These are phyloP conservation scores for Phyllosticta ampelicida DNA, from an alignment of 2,329 filamentous ascomycete genomes.

Conservation along the genomic window DNA sequence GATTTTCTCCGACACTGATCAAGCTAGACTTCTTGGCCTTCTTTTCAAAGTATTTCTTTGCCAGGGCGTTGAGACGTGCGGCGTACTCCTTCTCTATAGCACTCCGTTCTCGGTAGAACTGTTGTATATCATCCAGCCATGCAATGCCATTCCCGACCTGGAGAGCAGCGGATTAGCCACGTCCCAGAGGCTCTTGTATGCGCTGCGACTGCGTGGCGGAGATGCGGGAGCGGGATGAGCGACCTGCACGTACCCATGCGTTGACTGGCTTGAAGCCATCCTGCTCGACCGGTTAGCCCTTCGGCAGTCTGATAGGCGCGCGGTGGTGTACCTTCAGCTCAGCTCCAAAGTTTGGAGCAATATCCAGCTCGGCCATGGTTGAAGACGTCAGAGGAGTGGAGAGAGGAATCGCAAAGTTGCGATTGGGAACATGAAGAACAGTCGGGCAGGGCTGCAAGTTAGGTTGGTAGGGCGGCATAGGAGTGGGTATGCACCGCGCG, in stretches of 20 bases:
- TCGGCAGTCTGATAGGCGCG: slow-evolving; percentile 2
- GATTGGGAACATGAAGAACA: slow-evolving; percentile 2
- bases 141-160: slow-evolving; percentile 72
- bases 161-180: slow-evolving; percentile 16
- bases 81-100: slow-evolving; percentile 96
- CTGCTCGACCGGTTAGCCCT: slow-evolving; percentile 36
- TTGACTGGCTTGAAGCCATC: slow-evolving; percentile 96
- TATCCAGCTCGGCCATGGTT: slow-evolving; percentile 71
- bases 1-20: slow-evolving; percentile 87
- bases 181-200: not conserved
- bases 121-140: slow-evolving; percentile 94
- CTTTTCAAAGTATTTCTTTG: slow-evolving; percentile 96
- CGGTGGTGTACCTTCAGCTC: slow-evolving; percentile 68
- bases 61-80: slow-evolving; percentile 72
- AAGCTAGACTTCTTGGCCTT: slow-evolving; percentile 82
- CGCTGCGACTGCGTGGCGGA: not conserved
- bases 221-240: slow-evolving; percentile 10
- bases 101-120: slow-evolving; percentile 92
- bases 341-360: slow-evolving; percentile 76
- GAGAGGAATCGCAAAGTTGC: not conserved
- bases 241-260: slow-evolving; percentile 54
- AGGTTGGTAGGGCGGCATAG: slow-evolving; percentile 2
- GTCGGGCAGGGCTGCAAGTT: slow-evolving; percentile 4
- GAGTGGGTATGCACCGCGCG: not conserved
- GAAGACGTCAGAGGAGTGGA: not conserved